These are phyloP conservation scores for Ramichloridium luteum DNA, from an alignment of 2,329 filamentous ascomycete species.

Conservation along the genomic window DNA sequence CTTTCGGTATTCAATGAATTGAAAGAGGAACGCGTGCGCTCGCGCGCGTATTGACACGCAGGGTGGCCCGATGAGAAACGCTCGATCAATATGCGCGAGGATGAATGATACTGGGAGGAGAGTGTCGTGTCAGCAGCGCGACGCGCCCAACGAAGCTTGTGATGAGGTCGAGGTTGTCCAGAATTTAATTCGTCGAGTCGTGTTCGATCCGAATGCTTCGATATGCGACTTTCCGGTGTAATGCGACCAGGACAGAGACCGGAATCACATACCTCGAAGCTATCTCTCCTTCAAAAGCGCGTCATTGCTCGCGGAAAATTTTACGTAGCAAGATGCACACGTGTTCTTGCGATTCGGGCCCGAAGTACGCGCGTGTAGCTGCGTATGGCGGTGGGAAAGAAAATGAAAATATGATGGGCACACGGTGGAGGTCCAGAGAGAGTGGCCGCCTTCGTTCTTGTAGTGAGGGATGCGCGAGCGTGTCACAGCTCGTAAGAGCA, in stretches of 20 bases:
- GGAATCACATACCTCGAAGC: too few species aligned
- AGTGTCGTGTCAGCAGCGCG: not conserved
- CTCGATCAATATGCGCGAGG: not conserved
- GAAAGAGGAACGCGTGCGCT: not conserved
- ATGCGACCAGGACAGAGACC: too few species aligned
- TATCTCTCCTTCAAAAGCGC: not conserved
- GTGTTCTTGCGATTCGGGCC: too few species aligned
- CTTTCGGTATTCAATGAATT: not conserved
- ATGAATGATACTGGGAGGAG: not conserved
- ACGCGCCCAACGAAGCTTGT: not conserved
- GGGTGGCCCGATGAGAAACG: not conserved
- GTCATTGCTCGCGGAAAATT: not conserved
- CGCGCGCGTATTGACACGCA: not conserved
- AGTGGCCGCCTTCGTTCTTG: too few species aligned
- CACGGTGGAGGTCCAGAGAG: too few species aligned
- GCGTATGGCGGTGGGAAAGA: not conserved
- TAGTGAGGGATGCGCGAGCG: constrained; percentile 1
- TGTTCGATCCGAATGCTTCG: not conserved
- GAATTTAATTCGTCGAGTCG: not conserved
- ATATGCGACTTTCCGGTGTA: not conserved
- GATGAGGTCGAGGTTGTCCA: not conserved
- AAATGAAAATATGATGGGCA: not conserved
- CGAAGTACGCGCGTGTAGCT: too few species aligned
- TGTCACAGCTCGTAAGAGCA: not conserved
- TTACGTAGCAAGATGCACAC: too few species aligned